These are phyloP conservation scores for Solanum habrochaites DNA, from an alignment of 257 asterid species.

Conservation along the genomic window DNA sequence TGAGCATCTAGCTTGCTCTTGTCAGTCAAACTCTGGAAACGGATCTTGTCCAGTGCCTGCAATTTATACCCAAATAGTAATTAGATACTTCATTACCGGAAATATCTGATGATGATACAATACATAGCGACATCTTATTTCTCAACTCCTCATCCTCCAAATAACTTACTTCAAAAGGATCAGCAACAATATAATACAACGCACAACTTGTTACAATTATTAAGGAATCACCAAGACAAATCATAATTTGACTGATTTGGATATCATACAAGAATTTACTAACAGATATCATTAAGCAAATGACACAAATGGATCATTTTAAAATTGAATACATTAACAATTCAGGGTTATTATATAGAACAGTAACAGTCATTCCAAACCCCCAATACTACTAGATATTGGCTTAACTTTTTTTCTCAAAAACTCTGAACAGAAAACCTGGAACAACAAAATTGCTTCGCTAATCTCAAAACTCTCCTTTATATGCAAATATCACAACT, in stretches of 20 bases:
- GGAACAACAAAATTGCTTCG: not conserved
- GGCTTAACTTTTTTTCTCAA: not conserved
- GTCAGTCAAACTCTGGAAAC: conserved; percentile 51
- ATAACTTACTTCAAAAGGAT: not conserved
- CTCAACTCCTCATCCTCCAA: not conserved
- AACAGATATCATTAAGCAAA: not conserved
- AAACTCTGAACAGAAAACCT: not conserved
- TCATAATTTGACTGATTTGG: not conserved
- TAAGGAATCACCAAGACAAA: not conserved
- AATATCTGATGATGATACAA: not conserved
- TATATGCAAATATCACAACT: too few species aligned
- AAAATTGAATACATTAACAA: not conserved
- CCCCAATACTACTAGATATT: not conserved
- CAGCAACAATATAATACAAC: not conserved
- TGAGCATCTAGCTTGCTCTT: conserved; percentile 60
- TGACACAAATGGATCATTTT: not conserved
- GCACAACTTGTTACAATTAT: not conserved
- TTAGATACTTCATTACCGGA: not conserved
- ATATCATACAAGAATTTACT: not conserved
- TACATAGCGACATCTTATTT: not conserved
- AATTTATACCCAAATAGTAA: not conserved
- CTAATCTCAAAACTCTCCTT: not conserved
- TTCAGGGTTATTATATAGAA: not conserved
- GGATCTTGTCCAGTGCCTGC: conserved; percentile 55
- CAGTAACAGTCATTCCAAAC: not conserved